Base-by-base conservation (phyloP, 148 eudicot genomes). In the Cornus florida region DNA sequence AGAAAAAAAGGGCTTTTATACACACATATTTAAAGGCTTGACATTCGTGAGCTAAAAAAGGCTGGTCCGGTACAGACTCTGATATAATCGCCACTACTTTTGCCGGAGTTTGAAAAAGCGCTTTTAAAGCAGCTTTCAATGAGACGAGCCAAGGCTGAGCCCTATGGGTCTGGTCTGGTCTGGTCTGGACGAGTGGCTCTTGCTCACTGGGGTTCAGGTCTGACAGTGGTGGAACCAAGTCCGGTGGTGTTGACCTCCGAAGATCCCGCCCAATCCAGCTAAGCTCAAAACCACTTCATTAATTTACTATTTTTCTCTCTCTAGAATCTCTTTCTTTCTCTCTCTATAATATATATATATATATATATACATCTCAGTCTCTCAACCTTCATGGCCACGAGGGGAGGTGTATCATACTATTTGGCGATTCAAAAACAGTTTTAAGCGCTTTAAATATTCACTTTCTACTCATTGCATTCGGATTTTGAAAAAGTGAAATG, bases 231-330 rank as follows among this genome's bases (percentile, higher is more conserved):
- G 38, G 38, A 35, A 4, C 38, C 38, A 35, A 35, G 38, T 35
- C 38, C 38, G 48, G 48, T 33, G 60, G 53, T 16, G 71, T 77
- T 68, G 73, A 76, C 79, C 72, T 77, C 79, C 79, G 79, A 33
- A 39, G 24, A 23, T 12, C 19, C 65, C 73, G 79, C 66, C 23
- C 60, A 33, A 3, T 33, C 23, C 79, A 77, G 79, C 73, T 77
- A 68, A 69, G 79, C 65, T 53, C 43, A 10, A 53, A 68, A 32
- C 73, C 23, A 62, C 23, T 20, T 20, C 66, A 0, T 6, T 62
- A 62, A 13, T 6, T 62, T 20, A 13, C 7, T n/a, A 35, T 35
- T 4, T 20, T 6, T 13, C 66, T 17, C 23, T 62, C 59, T 62
- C 5, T 62, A 19, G 38, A 35, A 35, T 35, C 38, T 35, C 38